phyloP scores from a whole-genome alignment of 495 filamentous ascomycete species.

The Diplogelasinospora grovesii region DNA sequence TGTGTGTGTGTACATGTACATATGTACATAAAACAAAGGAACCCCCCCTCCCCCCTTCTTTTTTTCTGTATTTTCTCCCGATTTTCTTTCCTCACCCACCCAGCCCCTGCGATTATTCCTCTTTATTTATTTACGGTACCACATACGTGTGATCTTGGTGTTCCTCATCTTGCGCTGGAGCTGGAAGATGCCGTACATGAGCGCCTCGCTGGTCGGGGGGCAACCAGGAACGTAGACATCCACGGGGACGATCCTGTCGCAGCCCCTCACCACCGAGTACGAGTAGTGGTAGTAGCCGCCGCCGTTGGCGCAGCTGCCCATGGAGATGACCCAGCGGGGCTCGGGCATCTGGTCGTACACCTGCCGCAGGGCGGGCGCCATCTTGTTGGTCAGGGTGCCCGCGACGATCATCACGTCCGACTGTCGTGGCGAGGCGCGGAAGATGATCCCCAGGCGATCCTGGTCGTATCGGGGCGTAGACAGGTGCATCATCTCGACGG shows the following conservation, averaged over 20 bases:
- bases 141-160: conserved; percentile 66
- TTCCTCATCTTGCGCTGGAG: conserved; percentile 82
- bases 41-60: not conserved
- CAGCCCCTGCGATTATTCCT: too few relatives aligned
- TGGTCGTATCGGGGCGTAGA: conserved; percentile 95
- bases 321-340: conserved; percentile 84
- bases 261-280: conserved; percentile 81
- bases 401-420: conserved; percentile 98
- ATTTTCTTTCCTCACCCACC: too few relatives aligned
- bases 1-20: too few relatives aligned
- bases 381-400: conserved; percentile 95
- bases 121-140: conserved; percentile 38
- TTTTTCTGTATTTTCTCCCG: too few relatives aligned
- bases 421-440: conserved; percentile 90
- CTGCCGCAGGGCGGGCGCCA: conserved; percentile 89
- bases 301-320: conserved; percentile 89
- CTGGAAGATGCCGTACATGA: conserved; percentile 84
- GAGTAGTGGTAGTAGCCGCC: conserved; percentile 94
- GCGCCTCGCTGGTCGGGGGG: conserved; percentile 79
- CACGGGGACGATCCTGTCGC: conserved; percentile 85
- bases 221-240: conserved; percentile 92
- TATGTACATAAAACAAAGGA: too few relatives aligned
- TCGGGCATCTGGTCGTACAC: conserved; percentile 99
- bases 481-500: conserved; percentile 97
- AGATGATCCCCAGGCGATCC: conserved; percentile 93